phyloP scores from a whole-genome alignment of 2,329 filamentous ascomycete species.

The Penicillium sp. region DNA sequence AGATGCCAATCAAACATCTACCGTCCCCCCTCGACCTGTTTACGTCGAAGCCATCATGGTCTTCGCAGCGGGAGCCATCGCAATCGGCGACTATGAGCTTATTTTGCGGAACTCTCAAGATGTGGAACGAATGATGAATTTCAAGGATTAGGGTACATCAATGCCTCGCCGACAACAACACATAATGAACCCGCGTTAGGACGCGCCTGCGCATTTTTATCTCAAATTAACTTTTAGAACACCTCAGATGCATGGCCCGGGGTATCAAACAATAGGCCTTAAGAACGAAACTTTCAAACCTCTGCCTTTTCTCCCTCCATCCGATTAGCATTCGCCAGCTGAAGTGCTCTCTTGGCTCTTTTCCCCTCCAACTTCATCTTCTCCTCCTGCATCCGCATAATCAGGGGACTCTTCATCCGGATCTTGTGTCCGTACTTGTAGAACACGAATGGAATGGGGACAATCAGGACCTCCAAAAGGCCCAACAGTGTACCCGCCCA shows the following conservation, averaged over 20 bases:
- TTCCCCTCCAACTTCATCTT: constrained; percentile 50
- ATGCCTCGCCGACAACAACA: not conserved
- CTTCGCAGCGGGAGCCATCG: constrained; percentile 74
- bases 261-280: constrained; percentile 12
- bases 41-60: constrained; percentile 73
- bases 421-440: constrained; percentile 64
- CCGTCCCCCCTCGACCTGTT: constrained; percentile 34
- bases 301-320: constrained; percentile 21
- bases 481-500: constrained; percentile 79
- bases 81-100: constrained; percentile 70
- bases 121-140: constrained; percentile 32
- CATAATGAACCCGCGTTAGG: not conserved
- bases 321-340: constrained; percentile 10
- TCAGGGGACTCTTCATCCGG: constrained; percentile 56
- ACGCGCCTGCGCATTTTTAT: not conserved
- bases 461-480: constrained; percentile 69
- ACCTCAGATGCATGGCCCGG: constrained; percentile 12
- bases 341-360: constrained; percentile 24
- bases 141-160: constrained; percentile 4
- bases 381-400: constrained; percentile 59
- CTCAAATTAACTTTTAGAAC: constrained; percentile 12
- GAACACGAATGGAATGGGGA: constrained; percentile 80
- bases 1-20: constrained; percentile 7
- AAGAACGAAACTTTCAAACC: not conserved
- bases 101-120: constrained; percentile 49